A percentile compares a stretch with the other conserved stretches of the same genome.
Evolutionary conservation across 257 asterid species (phyloP).

Genomic region (Forsythia suspensa): DNA sequence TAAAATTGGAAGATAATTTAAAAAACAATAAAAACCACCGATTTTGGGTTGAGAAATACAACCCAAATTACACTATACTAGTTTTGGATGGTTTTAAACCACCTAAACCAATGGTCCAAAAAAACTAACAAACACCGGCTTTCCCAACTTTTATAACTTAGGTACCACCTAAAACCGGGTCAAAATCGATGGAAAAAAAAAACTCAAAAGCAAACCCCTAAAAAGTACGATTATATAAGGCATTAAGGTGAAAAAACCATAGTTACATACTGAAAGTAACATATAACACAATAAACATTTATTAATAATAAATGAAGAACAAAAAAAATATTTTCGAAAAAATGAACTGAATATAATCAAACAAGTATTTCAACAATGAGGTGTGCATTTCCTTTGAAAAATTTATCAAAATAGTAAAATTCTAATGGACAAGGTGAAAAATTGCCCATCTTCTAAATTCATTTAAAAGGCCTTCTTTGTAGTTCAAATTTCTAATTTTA

Average conservation of each 20-base stretch:
- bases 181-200: too few relatives aligned
- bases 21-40: too few relatives aligned
- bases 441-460: not conserved
- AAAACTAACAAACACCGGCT: too few relatives aligned
- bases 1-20: too few relatives aligned
- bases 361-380: not conserved
- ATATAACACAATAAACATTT: not conserved
- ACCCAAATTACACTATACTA: too few relatives aligned
- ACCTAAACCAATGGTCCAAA: too few relatives aligned
- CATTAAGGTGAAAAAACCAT: not conserved
- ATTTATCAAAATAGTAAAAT: not conserved
- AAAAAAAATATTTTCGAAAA: not conserved
- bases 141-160: too few relatives aligned
- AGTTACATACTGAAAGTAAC: not conserved
- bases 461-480: not conserved
- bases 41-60: too few relatives aligned
- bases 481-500: not conserved
- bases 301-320: not conserved
- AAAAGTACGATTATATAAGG: not conserved
- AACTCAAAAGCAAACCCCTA: too few relatives aligned
- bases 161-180: too few relatives aligned
- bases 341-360: not conserved
- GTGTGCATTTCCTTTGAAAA: not conserved
- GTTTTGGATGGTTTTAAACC: too few relatives aligned
- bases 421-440: not conserved